These are phyloP conservation scores for Cymodocea nodosa DNA, from an alignment of 116 monocot species.

Conservation along the genomic window DNA sequence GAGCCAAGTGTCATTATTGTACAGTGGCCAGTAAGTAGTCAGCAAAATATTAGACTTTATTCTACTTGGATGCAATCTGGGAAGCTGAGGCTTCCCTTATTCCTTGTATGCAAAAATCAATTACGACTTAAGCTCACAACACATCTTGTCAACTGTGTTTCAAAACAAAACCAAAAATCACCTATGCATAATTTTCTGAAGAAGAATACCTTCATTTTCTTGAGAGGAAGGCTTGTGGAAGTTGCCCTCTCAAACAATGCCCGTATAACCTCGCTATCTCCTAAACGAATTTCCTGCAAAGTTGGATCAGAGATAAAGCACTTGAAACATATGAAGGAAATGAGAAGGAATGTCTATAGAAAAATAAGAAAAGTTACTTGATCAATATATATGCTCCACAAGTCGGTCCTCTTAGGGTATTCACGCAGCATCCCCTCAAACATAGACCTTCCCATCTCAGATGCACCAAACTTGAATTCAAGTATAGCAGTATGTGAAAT, in stretches of 20 bases:
- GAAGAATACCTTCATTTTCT: conserved; percentile 71
- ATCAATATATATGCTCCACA: conserved; percentile 92
- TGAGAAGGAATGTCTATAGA: neutral
- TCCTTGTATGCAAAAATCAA: no score
- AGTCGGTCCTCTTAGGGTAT: conserved; percentile 79
- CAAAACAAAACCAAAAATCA: no score
- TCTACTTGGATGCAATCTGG: no score
- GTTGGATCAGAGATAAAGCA: neutral
- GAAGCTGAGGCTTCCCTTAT: no score
- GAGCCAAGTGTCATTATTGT: no score
- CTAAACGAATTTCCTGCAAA: conserved; percentile 67
- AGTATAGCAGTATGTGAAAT: conserved; percentile 69
- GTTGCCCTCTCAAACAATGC: conserved; percentile 86
- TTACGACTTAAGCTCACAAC: no score
- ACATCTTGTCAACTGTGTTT: no score
- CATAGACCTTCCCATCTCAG: conserved; percentile 61
- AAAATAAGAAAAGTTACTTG: conserved; percentile 38
- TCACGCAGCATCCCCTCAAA: conserved; percentile 66
- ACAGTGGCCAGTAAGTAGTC: no score
- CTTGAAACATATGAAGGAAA: neutral
- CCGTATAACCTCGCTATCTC: conserved; percentile 53
- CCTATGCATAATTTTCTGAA: neutral
- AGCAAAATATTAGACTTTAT: no score
- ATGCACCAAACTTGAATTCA: conserved; percentile 57
- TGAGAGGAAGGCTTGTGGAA: conserved; percentile 58